These are phyloP conservation scores for Skeletonema costatum DNA, from an alignment of 108 stramenopile species.

Conservation along the genomic window DNA sequence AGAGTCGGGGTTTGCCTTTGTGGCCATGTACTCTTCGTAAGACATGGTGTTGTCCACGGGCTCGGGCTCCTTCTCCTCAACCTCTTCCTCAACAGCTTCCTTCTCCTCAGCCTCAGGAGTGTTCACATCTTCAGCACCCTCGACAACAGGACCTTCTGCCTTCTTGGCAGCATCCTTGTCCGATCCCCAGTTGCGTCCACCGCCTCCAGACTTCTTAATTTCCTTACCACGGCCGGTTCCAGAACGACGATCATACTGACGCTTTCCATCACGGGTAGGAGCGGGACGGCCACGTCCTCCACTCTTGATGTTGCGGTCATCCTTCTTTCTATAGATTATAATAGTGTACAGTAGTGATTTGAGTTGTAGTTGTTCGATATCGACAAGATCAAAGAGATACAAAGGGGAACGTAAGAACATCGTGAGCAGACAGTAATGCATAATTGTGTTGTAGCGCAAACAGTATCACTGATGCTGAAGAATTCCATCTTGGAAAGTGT, in stretches of 20 bases:
- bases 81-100: slow-evolving; percentile 25
- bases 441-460: not conserved
- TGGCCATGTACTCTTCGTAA: slow-evolving; percentile 86
- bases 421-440: not conserved
- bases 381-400: slow-evolving; percentile 1
- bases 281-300: slow-evolving; percentile 70
- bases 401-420: not conserved
- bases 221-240: slow-evolving; percentile 93
- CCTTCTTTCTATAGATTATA: slow-evolving; percentile 16
- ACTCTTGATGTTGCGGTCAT: slow-evolving; percentile 84
- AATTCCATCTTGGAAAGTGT: not conserved
- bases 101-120: slow-evolving; percentile 37
- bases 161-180: slow-evolving; percentile 82
- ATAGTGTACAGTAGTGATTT: slow-evolving; percentile 1
- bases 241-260: slow-evolving; percentile 84
- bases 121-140: slow-evolving; percentile 52
- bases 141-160: slow-evolving; percentile 63
- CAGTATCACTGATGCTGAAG: not conserved
- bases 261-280: slow-evolving; percentile 84
- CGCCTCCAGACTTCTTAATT: slow-evolving; percentile 89
- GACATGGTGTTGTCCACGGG: slow-evolving; percentile 83
- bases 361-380: not conserved
- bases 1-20: slow-evolving; percentile 49
- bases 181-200: slow-evolving; percentile 92
- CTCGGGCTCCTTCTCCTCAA: slow-evolving; percentile 59